Evolutionary conservation across 2,329 filamentous ascomycete species (phyloP).

Genomic region (Geosmithia putterillii): DNA sequence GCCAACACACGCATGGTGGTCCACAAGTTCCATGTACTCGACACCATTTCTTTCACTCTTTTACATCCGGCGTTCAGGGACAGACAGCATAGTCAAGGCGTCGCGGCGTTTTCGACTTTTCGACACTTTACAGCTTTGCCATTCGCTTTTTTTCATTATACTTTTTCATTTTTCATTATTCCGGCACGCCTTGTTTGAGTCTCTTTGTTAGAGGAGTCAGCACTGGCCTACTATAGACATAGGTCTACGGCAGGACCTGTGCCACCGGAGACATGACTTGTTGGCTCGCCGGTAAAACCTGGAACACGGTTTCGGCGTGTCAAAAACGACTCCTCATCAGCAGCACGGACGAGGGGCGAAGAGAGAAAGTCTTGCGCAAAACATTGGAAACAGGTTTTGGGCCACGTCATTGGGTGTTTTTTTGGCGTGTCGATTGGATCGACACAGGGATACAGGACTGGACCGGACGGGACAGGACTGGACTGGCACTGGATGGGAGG

Average conservation of each 20-base stretch:
- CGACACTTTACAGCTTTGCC: constrained; percentile 11
- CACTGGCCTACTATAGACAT: too few relatives aligned
- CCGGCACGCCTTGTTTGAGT: neutral
- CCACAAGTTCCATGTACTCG: constrained; percentile 33
- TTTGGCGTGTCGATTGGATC: too few relatives aligned
- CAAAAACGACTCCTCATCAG: neutral
- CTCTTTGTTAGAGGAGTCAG: neutral
- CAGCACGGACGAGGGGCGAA: neutral
- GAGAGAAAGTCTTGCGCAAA: too few relatives aligned
- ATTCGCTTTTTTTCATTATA: constrained; percentile 15
- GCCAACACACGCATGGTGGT: constrained; percentile 5
- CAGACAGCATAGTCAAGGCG: constrained; percentile 48
- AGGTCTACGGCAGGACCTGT: too few relatives aligned
- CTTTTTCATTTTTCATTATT: constrained; percentile 16
- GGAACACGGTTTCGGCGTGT: neutral
- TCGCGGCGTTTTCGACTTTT: constrained; percentile 40
- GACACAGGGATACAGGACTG: too few relatives aligned
- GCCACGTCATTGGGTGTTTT: too few relatives aligned
- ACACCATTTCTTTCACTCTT: constrained; percentile 29
- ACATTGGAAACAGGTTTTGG: too few relatives aligned
- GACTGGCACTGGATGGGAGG: too few relatives aligned
- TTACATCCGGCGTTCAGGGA: constrained; percentile 33
- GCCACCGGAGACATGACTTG: neutral
- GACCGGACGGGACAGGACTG: too few relatives aligned
- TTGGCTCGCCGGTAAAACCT: neutral